Percentiles rank a stretch among this genome's conserved stretches.
phyloP scores from a whole-genome alignment of 2,329 filamentous ascomycete genomes.

The Penicillium sp. region DNA sequence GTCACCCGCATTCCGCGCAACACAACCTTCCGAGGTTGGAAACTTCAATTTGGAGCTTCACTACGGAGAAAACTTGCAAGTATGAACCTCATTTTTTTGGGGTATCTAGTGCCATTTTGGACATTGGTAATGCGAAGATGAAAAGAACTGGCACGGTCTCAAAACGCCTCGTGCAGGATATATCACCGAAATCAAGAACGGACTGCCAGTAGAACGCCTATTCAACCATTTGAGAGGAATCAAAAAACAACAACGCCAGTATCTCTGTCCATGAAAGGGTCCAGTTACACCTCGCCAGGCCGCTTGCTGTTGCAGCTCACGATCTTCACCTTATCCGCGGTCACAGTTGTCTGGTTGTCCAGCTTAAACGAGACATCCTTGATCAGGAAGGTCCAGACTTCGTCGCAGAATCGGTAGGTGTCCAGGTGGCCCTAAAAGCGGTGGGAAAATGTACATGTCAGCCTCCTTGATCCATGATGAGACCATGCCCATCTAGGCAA shows the following conservation, averaged over 20 bases:
- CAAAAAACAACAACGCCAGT: constrained; percentile 12
- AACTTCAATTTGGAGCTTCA: not conserved
- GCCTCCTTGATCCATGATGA: not conserved
- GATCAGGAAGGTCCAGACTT: constrained; percentile 99
- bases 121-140: constrained; percentile 10
- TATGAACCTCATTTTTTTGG: constrained; percentile 4
- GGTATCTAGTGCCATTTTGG: constrained; percentile 18
- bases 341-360: constrained; percentile 72
- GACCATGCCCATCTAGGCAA: not conserved
- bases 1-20: constrained; percentile 10
- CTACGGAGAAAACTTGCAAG: not conserved
- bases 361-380: constrained; percentile 99
- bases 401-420: constrained; percentile 98
- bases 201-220: constrained; percentile 14
- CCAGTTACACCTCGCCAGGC: constrained; percentile 52
- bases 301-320: constrained; percentile 95
- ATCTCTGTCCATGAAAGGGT: not conserved
- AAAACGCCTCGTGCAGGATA: constrained; percentile 6
- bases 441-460: constrained; percentile 12
- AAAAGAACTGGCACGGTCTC: constrained; percentile 1
- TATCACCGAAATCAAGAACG: constrained; percentile 6
- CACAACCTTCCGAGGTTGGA: not conserved
- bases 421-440: constrained; percentile 78
- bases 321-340: constrained; percentile 94
- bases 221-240: constrained; percentile 5